These are phyloP conservation scores for Boletus insuetus DNA, from an alignment of 768 basidiomycete species.

Conservation along the genomic window DNA sequence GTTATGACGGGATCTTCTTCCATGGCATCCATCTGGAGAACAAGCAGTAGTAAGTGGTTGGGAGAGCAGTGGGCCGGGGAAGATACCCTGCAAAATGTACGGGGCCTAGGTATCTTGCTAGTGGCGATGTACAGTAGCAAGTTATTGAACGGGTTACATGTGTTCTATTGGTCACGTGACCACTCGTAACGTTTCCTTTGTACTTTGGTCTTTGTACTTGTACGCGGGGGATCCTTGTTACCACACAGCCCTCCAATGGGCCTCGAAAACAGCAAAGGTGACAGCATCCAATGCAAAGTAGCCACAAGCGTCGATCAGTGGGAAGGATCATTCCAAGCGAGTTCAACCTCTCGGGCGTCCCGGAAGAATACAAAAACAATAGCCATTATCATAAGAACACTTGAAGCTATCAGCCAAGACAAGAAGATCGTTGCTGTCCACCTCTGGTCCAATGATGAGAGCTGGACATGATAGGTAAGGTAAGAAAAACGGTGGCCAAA, in stretches of 20 bases:
- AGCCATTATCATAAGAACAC: background rate
- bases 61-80: background rate
- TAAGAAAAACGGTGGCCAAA: background rate
- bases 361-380: background rate
- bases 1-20: slow-evolving; percentile 32
- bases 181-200: background rate
- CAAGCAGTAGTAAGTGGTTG: background rate
- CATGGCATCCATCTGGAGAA: slow-evolving; percentile 32
- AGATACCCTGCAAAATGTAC: slow-evolving; percentile 5
- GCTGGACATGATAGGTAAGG: background rate
- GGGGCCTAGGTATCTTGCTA: slow-evolving; percentile 20
- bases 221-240: background rate
- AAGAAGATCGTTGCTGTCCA: background rate
- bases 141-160: slow-evolving; percentile 5
- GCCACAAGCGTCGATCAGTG: background rate
- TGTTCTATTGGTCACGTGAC: slow-evolving; percentile 21
- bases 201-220: background rate
- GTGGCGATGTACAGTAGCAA: slow-evolving; percentile 17
- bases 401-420: too few species aligned
- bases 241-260: background rate
- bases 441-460: background rate
- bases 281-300: background rate
- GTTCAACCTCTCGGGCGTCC: too few species aligned
- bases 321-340: background rate
- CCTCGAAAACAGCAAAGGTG: background rate